Base-by-base conservation (phyloP, 2,329 filamentous ascomycete species). In the Diplodia corticola region DNA sequence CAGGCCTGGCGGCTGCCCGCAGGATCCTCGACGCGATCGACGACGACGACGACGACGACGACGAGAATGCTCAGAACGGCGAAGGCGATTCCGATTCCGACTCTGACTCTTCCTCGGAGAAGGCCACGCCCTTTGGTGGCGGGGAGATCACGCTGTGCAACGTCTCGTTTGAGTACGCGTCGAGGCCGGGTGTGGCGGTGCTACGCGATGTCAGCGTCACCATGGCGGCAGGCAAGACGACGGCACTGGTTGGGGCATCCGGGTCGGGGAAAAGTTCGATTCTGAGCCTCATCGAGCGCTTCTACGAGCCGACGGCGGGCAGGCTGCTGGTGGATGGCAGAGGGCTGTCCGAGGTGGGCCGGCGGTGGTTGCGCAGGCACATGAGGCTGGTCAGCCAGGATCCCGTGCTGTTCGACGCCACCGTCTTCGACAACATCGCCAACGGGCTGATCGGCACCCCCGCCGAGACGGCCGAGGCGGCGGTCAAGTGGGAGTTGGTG, bases 181-280 rank as follows among this genome's bases (percentile, higher is more conserved):
- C 79, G 0, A 71, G 79, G 22, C 78, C 77, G 0, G 76, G 78
- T 1, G 73, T 75, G 49, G 71, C 70, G 4, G 79, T 81, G 1
- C 69, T 82, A 15, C 72, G 78, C 24, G 69, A 74, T 7, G 68
- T 81, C 1, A 76, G 74, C 2, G 70, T 82, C 10, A 68, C 66
- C 2, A 77, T 79, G 63, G 73, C 74, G 35, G 73, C 79, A n/a
- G 73, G 73, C 2, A 73, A 78, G 63, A 69, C 78, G n/a, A 81
- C 78, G 20, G 80, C 79, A 1, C 13, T 64, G 13, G 61, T 64
- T 17, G 61, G 61, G 6, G 46, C 37, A 2, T 96, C 92, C 72
- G 95, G 95, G 0, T 96, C 91, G 2, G 94, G 94, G 0, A 98
- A 98, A 76, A 97, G 92, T 70, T 98, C 94, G 0, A 74, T 98